Base-by-base conservation (phyloP, 2,329 filamentous ascomycete genomes). In the Sphaerulina populicola region DNA sequence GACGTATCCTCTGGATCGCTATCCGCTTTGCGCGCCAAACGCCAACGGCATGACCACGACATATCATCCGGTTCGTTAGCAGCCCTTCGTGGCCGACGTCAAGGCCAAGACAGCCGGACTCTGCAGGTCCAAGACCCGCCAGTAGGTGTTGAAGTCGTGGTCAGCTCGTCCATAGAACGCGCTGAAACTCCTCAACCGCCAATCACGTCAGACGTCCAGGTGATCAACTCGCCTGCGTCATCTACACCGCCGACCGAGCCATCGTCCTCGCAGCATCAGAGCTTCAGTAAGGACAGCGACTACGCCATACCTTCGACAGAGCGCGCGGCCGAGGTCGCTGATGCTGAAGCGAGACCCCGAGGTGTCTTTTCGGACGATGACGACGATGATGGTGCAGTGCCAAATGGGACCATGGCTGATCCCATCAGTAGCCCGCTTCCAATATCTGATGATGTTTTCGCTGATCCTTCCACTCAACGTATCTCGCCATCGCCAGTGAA, bases 351-450 rank as follows among this genome's bases (percentile, higher is more conserved):
- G 54, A 66, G n/a, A 43, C 58, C 14, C 4, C 30, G 36, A 50
- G 27, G 38, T 42, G 27, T 27, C 31, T 54, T 48, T 51, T 55
- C 42, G 23, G 5, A 27, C 52, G 60, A 50, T 6, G 37, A 37
- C 54, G 59, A 44, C 50, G 64, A 43, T 30, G 63, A 49, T 47
- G 65, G 68, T 29, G 53, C 60, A n/a, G 12, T 35, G 4, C 52
- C 65, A 18, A 72, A 71, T 53, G 68, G 68, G 14, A 74, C 70
- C 1, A 67, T 71, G 64, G 72, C 72, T 6, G 68, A 72, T 33
- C 72, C 72, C 14, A 63, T 63, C 51, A 73, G 71, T 40, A 74
- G 71, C 40, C 61, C 63, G 11, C 44, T 46, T 15, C 45, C 41
- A 38, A 6, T 43, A 39, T 43, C 39, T 31, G 21, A 40, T 21